phyloP scores from a whole-genome alignment of 805 yeast species.

The Henningerozyma blattae region DNA sequence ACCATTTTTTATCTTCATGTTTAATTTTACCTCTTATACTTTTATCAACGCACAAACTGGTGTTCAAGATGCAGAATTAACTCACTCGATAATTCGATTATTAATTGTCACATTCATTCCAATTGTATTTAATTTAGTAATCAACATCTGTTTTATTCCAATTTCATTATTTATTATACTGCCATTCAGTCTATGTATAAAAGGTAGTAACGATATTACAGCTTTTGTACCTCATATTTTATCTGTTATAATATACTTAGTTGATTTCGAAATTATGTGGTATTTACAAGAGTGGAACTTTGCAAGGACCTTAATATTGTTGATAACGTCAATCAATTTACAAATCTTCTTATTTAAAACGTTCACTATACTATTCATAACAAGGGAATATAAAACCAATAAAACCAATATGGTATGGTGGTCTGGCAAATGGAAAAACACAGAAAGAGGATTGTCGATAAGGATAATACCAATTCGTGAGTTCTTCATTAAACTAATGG shows the following conservation, averaged over 20 bases:
- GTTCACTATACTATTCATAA: conserved; percentile 36
- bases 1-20: conserved; percentile 58
- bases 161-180: conserved; percentile 42
- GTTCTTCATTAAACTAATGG: conserved; percentile 48
- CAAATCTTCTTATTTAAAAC: conserved; percentile 48
- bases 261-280: conserved; percentile 53
- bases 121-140: conserved; percentile 26
- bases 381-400: conserved; percentile 52
- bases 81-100: conserved; percentile 53
- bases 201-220: conserved; percentile 36
- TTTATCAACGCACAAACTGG: conserved; percentile 86
- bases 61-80: conserved; percentile 37
- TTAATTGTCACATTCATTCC: conserved; percentile 41
- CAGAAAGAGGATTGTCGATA: conserved; percentile 50
- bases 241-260: conserved; percentile 40
- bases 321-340: conserved; percentile 40
- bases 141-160: conserved; percentile 26
- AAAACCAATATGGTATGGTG: conserved; percentile 63
- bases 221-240: conserved; percentile 46
- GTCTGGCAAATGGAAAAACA: conserved; percentile 61
- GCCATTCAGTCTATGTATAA: conserved; percentile 28
- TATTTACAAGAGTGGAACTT: conserved; percentile 57
- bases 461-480: conserved; percentile 57
- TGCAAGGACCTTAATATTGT: conserved; percentile 46
- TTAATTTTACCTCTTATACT: conserved; percentile 58